Evolutionary conservation across 768 basidiomycete species (phyloP), one percentile per base, ranked within the genome.

Genomic region (Termitomyces sp.): DNA sequence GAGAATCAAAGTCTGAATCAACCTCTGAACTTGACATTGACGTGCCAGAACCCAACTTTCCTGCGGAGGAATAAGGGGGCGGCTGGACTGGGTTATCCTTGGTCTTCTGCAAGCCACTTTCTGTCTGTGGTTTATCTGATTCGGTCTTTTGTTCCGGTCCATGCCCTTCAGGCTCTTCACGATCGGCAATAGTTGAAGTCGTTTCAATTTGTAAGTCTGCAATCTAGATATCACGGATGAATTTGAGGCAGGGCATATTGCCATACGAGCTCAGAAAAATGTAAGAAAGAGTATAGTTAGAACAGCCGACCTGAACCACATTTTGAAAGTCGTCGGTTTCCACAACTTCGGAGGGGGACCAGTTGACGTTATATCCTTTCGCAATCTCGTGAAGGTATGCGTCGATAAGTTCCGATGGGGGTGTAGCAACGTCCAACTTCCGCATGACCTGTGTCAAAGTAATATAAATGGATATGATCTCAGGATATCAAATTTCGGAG

Each of bases 331-430:
- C 62, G 6, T 65, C 67, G 52, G 68, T 65, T n/a, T 52, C 58
- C 2, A 51, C 60, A 58, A 19, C 57, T 55, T 11, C 49, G 24
- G 37, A 19, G 30, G 77, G 69, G 28, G 74, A 64, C 88, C 89
- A 95, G 41, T 77, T 70, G 14, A 94, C 80, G 12, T 83, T 80
- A 64, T 97, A 98, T 10, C 85, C 93, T 66, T 83, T 90, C 1
- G 93, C 88, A 60, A 98, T 98, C 70, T 97, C 94, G 47, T 72
- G 71, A 15, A 98, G 75, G 70, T 98, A 98, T 17, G 82, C 91
- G 62, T 97, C 87, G 9, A 98, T 91, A 6, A 98, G 77, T 30
- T 82, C 79, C 7, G 75, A 30, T 1, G 87, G 75, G 10, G 96
- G 96, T 3, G 88, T 88, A 51, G 77, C 79, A 30, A 86, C 71